Percentiles rank a stretch among this genome's conserved stretches.
phyloP scores from a whole-genome alignment of 2,329 filamentous ascomycete species.

The Monascus ruber region DNA sequence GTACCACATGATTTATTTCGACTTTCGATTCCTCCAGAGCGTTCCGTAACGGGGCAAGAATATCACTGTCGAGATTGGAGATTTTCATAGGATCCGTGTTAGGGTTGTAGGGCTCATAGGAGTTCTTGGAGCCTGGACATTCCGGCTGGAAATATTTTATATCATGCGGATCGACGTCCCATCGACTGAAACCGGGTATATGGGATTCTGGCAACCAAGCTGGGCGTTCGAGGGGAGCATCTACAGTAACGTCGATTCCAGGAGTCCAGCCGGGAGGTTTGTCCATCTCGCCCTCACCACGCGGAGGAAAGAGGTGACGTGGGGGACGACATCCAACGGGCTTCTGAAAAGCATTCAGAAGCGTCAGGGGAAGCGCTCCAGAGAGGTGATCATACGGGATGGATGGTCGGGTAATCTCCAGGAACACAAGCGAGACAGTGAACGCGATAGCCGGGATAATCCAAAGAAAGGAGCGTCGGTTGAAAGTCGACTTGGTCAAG shows the following conservation, averaged over 20 bases:
- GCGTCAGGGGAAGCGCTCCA: conserved; percentile 22
- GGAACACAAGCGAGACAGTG: conserved; percentile 16
- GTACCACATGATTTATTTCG: conserved; percentile 27
- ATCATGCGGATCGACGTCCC: conserved; percentile 11
- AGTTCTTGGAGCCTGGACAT: conserved; percentile 2
- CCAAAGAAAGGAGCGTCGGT: conserved; percentile 7
- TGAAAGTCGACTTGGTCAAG: conserved; percentile 9
- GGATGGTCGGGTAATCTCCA: conserved; percentile 17
- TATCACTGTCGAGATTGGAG: conserved; percentile 21
- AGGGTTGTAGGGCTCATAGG: conserved; percentile 18
- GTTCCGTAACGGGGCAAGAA: conserved; percentile 19
- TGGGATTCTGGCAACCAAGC: conserved; percentile 20
- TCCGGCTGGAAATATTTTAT: conserved; percentile 8
- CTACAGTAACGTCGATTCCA: conserved; percentile 4
- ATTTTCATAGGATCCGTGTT: conserved; percentile 26
- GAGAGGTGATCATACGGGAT: conserved; percentile 29
- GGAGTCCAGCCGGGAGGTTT: not conserved
- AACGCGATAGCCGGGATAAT: conserved; percentile 11
- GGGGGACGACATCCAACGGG: conserved; percentile 14
- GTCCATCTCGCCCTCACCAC: conserved; percentile 1
- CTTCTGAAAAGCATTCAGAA: conserved; percentile 20
- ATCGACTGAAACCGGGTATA: conserved; percentile 21
- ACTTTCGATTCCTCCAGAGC: conserved; percentile 16
- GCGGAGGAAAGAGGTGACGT: conserved; percentile 17
- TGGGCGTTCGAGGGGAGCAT: conserved; percentile 11